A percentile compares a stretch with the other conserved stretches of the same genome.
phyloP scores from a whole-genome alignment of 306 rosid species.

The Mimosa pudica region DNA sequence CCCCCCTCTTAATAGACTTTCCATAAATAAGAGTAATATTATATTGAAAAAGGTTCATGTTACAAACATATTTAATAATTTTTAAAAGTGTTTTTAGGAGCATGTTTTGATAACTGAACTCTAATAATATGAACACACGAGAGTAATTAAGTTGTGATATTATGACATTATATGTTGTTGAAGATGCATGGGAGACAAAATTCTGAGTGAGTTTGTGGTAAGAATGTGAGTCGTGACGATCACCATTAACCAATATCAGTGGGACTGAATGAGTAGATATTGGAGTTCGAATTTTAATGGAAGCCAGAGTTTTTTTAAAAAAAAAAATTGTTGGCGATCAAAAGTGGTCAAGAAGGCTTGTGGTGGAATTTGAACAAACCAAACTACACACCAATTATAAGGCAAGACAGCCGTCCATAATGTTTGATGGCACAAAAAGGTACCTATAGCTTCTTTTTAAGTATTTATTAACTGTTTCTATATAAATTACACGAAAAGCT shows the following conservation, averaged over 20 bases:
- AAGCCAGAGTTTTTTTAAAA: background rate
- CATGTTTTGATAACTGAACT: no score
- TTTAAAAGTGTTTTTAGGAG: no score
- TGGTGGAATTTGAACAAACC: slow-evolving; percentile 4
- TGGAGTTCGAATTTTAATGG: background rate
- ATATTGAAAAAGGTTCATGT: no score
- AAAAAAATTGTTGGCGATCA: no score
- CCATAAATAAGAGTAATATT: no score
- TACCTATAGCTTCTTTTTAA: background rate
- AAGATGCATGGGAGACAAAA: background rate
- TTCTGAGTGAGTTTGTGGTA: background rate
- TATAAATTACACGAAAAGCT: no score
- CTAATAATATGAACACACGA: no score
- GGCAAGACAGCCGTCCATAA: background rate
- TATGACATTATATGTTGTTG: background rate
- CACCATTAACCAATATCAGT: background rate
- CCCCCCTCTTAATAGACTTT: no score
- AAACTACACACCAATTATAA: background rate
- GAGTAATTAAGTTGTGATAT: background rate
- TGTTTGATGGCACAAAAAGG: background rate
- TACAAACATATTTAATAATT: no score
- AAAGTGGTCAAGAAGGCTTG: background rate
- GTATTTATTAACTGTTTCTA: background rate
- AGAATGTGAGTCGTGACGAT: background rate
- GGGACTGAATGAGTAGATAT: background rate